These are phyloP conservation scores for Cynara cardunculus DNA, from an alignment of 129 eudicot species.

Conservation along the genomic window DNA sequence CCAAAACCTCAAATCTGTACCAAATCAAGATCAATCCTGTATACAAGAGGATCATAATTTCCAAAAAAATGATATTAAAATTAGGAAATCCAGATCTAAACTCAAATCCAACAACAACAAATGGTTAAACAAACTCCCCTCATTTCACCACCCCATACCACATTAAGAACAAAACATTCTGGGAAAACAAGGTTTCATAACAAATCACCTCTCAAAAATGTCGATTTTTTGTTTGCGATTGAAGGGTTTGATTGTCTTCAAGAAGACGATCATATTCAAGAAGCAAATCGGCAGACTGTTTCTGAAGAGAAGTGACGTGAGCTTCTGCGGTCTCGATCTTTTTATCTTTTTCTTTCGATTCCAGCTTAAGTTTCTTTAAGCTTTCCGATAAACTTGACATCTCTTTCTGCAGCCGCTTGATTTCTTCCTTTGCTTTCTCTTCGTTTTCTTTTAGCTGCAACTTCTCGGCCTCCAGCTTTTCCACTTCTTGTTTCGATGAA, in stretches of 20 bases:
- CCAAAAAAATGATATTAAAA: constrained; percentile 23
- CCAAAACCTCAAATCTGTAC: constrained; percentile 11
- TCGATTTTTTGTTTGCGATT: constrained; percentile 43
- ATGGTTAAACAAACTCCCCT: constrained; percentile 7
- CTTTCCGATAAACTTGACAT: constrained; percentile 43
- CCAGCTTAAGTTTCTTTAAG: constrained; percentile 58
- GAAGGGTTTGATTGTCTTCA: constrained; percentile 90
- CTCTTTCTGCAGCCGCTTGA: constrained; percentile 54
- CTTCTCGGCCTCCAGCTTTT: constrained; percentile 78
- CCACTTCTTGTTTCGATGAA: constrained; percentile 60
- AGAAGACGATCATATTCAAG: constrained; percentile 85
- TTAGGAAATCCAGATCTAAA: constrained; percentile 15
- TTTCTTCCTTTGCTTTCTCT: constrained; percentile 61
- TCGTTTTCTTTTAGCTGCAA: constrained; percentile 64
- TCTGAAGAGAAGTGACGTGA: constrained; percentile 86
- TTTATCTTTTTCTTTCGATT: constrained; percentile 64
- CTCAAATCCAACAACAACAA: constrained; percentile 21
- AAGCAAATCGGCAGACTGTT: constrained; percentile 94
- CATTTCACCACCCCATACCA: background rate
- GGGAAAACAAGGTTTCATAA: background rate
- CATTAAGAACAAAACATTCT: background rate
- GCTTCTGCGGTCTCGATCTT: constrained; percentile 76
- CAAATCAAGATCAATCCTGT: background rate
- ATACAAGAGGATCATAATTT: constrained; percentile 14
- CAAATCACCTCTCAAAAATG: constrained; percentile 20